These are phyloP conservation scores for Saccharomycopsis sp. DNA, from an alignment of 805 yeast genomes.

Conservation along the genomic window DNA sequence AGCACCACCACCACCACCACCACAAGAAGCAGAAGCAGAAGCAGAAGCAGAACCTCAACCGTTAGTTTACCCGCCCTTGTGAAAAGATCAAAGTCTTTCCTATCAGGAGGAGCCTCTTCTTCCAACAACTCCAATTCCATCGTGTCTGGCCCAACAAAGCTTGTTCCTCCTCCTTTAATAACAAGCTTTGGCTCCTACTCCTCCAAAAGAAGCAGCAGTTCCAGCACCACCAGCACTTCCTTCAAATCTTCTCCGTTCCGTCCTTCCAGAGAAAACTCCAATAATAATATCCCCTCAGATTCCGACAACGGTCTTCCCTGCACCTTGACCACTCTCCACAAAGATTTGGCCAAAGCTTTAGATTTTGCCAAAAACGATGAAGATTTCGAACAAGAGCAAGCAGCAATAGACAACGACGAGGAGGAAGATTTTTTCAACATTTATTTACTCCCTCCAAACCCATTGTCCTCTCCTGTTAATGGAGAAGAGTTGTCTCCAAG, in stretches of 20 bases:
- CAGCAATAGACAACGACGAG: background rate
- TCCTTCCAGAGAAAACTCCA: background rate
- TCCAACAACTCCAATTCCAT: background rate
- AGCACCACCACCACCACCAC: no score
- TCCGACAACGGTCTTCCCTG: conserved; percentile 1
- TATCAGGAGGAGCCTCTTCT: no score
- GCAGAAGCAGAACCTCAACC: conserved; percentile 20
- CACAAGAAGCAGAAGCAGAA: no score
- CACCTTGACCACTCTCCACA: conserved; percentile 1
- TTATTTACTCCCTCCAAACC: conserved; percentile 19
- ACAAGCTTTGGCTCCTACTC: conserved; percentile 1
- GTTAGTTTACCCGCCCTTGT: conserved; percentile 19
- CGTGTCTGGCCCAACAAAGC: background rate
- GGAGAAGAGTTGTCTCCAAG: conserved; percentile 18
- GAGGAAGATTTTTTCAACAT: conserved; percentile 6
- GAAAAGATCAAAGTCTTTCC: conserved; percentile 16
- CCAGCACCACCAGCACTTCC: no score
- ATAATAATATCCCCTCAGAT: conserved; percentile 1
- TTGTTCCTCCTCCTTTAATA: background rate
- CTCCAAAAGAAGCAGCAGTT: conserved; percentile 3
- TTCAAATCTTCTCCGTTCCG: no score
- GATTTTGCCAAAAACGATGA: conserved; percentile 1
- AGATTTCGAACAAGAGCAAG: background rate
- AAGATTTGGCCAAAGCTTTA: conserved; percentile 6
- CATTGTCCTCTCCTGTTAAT: conserved; percentile 16